Evolutionary conservation across 2,329 filamentous ascomycete species (phyloP).

Genomic region (Fusarium nygamai): DNA sequence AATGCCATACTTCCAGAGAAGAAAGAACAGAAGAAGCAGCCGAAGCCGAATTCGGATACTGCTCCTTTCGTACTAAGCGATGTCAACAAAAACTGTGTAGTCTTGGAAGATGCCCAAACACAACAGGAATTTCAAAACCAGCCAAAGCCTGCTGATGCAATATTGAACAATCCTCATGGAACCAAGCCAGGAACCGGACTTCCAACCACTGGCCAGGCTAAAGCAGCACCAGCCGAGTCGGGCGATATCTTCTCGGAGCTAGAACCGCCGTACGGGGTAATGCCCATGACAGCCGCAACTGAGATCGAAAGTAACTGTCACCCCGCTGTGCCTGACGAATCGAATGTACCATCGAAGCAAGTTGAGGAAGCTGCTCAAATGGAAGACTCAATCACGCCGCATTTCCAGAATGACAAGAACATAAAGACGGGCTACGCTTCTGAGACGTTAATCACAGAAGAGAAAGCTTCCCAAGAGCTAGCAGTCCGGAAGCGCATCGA

Average conservation of each 20-base stretch:
- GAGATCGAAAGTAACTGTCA: not conserved
- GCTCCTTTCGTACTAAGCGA: not conserved
- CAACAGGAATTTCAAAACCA: not conserved
- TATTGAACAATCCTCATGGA: not conserved
- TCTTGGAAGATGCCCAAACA: not conserved
- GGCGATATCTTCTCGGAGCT: not conserved
- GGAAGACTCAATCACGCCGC: conserved; percentile 10
- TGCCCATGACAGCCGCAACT: not conserved
- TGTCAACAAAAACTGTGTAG: not conserved
- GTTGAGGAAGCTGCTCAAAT: conserved; percentile 2
- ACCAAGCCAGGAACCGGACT: not conserved
- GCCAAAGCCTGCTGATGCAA: not conserved
- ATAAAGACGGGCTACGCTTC: conserved; percentile 31
- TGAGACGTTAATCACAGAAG: not conserved
- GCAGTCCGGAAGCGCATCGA: not conserved
- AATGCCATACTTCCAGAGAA: conserved; percentile 12
- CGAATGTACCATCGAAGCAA: not conserved
- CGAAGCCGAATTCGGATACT: not conserved
- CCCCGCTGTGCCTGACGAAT: not conserved
- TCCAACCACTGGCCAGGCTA: not conserved
- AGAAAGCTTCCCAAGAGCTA: not conserved
- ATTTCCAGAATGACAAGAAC: conserved; percentile 34
- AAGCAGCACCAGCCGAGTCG: not conserved
- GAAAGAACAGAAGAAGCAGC: conserved; percentile 31
- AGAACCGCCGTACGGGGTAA: not conserved